Percentiles rank a stretch among this genome's conserved stretches.
phyloP scores from a whole-genome alignment of 371 early-diverging fungal genomes.

The Apophysomyces elegans region DNA sequence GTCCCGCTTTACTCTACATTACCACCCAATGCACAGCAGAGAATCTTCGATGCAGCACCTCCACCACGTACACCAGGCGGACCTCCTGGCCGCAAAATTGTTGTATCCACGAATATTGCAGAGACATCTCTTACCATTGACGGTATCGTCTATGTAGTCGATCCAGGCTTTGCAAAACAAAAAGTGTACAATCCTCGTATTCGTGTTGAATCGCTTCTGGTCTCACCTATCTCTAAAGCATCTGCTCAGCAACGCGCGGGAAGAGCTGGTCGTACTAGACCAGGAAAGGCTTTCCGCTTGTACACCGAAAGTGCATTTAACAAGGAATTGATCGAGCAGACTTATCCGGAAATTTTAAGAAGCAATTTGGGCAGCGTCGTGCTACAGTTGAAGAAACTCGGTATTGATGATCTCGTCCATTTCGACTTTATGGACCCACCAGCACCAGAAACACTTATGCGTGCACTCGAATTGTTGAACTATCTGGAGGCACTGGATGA shows the following conservation, averaged over 20 bases:
- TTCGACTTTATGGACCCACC: conserved; percentile 97
- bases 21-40: conserved; percentile 90
- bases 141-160: conserved; percentile 98
- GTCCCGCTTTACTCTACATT: conserved; percentile 93
- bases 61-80: conserved; percentile 74
- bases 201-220: conserved; percentile 80
- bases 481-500: conserved; percentile 90
- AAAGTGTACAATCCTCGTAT: conserved; percentile 97
- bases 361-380: conserved; percentile 86
- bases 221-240: conserved; percentile 78
- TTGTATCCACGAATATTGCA: conserved; percentile 98
- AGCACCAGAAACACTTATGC: conserved; percentile 90
- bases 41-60: conserved; percentile 90
- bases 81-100: conserved; percentile 89
- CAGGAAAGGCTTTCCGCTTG: conserved; percentile 94
- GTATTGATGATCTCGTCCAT: conserved; percentile 88
- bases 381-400: conserved; percentile 86
- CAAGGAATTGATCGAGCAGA: conserved; percentile 82
- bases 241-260: conserved; percentile 89
- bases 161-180: conserved; percentile 98
- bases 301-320: conserved; percentile 90
- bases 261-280: conserved; percentile 89
- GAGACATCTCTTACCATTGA: conserved; percentile 99
- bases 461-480: conserved; percentile 89
- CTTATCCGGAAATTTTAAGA: conserved; percentile 90